phyloP scores from a whole-genome alignment of 1,139 yeast genomes.

The Hansenula sp. region DNA sequence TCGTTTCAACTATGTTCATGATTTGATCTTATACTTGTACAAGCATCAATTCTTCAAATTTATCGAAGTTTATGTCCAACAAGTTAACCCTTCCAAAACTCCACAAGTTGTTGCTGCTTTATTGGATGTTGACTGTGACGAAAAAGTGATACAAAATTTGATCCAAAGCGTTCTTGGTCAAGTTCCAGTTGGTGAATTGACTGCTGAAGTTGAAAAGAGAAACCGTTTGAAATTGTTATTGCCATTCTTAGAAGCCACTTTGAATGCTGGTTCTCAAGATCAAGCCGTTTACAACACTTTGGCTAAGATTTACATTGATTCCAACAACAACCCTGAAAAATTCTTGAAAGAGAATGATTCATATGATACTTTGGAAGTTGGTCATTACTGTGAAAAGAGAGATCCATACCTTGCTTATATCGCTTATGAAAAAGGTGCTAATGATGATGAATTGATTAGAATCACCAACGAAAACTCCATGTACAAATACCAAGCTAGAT shows the following conservation, averaged over 20 bases:
- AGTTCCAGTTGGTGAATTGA: slow-evolving; percentile 87
- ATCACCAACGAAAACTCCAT: slow-evolving; percentile 95
- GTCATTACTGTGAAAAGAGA: slow-evolving; percentile 98
- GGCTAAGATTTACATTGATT: slow-evolving; percentile 96
- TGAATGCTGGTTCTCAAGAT: slow-evolving; percentile 84
- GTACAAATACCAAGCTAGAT: slow-evolving; percentile 98
- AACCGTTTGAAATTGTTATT: slow-evolving; percentile 86
- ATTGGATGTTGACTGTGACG: slow-evolving; percentile 96
- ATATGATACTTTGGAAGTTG: slow-evolving; percentile 91
- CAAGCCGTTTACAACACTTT: slow-evolving; percentile 90
- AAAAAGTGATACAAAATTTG: slow-evolving; percentile 74
- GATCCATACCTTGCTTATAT: slow-evolving; percentile 97
- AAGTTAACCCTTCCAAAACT: slow-evolving; percentile 91
- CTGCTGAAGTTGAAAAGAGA: slow-evolving; percentile 93
- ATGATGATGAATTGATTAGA: slow-evolving; percentile 82
- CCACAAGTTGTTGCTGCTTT: slow-evolving; percentile 97
- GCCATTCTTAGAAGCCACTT: slow-evolving; percentile 89
- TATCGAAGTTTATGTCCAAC: slow-evolving; percentile 96
- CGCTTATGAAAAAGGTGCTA: slow-evolving; percentile 92
- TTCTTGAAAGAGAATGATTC: slow-evolving; percentile 86
- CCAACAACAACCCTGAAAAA: slow-evolving; percentile 95
- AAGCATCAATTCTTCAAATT: slow-evolving; percentile 93
- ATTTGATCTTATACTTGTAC: slow-evolving; percentile 86
- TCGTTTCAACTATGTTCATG: slow-evolving; percentile 88
- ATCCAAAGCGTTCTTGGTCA: slow-evolving; percentile 87